Conservation (phyloP, 73 alveolate species). For the Blepharisma japonicum region DNA sequence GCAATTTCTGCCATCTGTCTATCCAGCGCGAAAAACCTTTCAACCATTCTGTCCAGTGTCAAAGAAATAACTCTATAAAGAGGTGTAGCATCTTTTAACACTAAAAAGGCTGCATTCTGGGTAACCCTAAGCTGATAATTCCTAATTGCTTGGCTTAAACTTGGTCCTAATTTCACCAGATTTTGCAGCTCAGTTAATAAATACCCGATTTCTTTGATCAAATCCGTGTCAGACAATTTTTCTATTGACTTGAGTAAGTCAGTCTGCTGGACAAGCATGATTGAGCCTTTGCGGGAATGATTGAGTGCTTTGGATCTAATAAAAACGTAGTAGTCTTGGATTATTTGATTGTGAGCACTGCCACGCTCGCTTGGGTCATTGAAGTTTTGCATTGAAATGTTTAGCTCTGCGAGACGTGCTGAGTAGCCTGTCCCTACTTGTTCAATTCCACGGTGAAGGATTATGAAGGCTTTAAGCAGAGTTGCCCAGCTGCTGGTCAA, state of each 20-base stretch:
- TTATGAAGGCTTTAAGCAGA: neutral
- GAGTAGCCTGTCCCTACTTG: conserved; percentile 17
- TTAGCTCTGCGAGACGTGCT: neutral
- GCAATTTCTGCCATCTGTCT: neutral
- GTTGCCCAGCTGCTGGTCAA: conserved; percentile 6
- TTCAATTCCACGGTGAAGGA: conserved; percentile 3
- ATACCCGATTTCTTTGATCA: neutral
- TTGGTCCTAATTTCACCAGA: neutral
- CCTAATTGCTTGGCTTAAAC: neutral
- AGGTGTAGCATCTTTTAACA: neutral
- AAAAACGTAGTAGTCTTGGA: neutral
- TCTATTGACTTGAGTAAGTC: neutral
- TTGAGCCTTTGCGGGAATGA: neutral
- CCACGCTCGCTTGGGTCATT: conserved; percentile 23
- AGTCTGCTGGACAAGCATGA: neutral
- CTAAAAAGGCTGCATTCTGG: neutral
- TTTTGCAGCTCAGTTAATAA: neutral
- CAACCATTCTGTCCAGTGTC: neutral
- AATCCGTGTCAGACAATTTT: neutral
- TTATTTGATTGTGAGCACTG: neutral
- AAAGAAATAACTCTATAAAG: neutral
- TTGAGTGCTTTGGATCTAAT: neutral
- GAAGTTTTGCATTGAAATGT: neutral
- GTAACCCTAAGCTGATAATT: neutral
- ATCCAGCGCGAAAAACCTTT: neutral